Evolutionary conservation across 78 protist genomes (phyloP).

Genomic region (Speleostelium caveatum): DNA sequence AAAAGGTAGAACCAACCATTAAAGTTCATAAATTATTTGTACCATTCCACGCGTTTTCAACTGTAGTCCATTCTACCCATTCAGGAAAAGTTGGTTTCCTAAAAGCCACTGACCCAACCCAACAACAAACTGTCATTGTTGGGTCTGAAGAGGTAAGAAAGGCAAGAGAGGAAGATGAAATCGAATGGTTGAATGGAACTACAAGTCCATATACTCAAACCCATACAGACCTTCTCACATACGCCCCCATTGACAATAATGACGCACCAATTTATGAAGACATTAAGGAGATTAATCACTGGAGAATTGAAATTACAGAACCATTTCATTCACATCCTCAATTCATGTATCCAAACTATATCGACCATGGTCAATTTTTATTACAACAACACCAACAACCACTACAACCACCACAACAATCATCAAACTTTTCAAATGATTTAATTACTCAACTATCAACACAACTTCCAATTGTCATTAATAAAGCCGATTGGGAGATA

Average conservation of each 20-base stretch:
- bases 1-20: constrained; percentile 15
- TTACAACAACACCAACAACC: constrained; percentile 5
- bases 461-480: background rate
- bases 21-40: constrained; percentile 15
- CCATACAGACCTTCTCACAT: constrained; percentile 19
- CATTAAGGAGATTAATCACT: constrained; percentile 33
- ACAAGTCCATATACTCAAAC: constrained; percentile 37
- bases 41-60: constrained; percentile 18
- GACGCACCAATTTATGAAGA: constrained; percentile 36
- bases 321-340: constrained; percentile 63
- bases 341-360: constrained; percentile 10
- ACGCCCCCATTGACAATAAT: constrained; percentile 9
- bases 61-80: constrained; percentile 16
- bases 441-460: too few relatives aligned
- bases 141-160: background rate
- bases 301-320: constrained; percentile 37
- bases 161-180: constrained; percentile 29
- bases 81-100: constrained; percentile 20
- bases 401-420: constrained; percentile 1
- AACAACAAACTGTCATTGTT: background rate
- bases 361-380: too few relatives aligned
- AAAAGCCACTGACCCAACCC: too few relatives aligned
- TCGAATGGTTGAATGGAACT: constrained; percentile 44
- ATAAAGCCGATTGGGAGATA: constrained; percentile 12
- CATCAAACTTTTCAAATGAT: background rate